Percentiles rank a stretch among this genome's conserved stretches.
These are phyloP conservation scores for Nemania bipapillata DNA, from an alignment of 2,329 filamentous ascomycete genomes.

Conservation along the genomic window DNA sequence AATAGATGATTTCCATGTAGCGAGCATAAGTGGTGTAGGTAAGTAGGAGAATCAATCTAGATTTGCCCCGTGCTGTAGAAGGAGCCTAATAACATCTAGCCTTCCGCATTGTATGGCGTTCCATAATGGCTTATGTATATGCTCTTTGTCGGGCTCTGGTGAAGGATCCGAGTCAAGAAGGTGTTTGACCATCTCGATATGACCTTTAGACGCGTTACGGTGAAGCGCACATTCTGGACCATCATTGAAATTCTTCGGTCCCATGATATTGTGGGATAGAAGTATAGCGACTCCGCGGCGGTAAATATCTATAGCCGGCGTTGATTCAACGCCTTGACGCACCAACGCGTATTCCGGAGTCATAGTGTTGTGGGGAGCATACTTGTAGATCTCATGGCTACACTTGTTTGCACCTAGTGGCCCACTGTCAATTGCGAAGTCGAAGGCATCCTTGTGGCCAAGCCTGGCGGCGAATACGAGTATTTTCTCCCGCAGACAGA, in stretches of 20 bases:
- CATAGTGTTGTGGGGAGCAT: not conserved
- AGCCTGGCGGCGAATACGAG: not conserved
- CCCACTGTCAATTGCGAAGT: conserved; percentile 14
- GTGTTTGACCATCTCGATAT: not conserved
- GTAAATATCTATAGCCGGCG: not conserved
- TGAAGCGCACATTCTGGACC: not conserved
- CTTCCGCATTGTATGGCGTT: not conserved
- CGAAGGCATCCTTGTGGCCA: conserved; percentile 4
- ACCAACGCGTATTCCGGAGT: not conserved
- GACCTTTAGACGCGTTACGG: not conserved
- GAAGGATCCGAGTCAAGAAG: not conserved
- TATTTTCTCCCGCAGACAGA: not conserved
- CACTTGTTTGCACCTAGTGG: conserved; percentile 1
- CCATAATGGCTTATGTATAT: not conserved
- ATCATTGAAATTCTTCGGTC: not conserved
- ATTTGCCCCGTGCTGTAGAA: not conserved
- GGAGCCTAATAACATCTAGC: not conserved
- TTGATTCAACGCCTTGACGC: not conserved
- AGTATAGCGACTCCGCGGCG: not conserved
- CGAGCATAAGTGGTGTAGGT: not conserved
- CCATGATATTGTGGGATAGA: not conserved
- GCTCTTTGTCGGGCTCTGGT: not conserved
- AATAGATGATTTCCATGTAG: not conserved
- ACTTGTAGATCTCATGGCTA: not conserved
- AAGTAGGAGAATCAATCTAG: not conserved